Base-by-base conservation (phyloP, 345 rosid species). In the Anastatica hierochuntica region DNA sequence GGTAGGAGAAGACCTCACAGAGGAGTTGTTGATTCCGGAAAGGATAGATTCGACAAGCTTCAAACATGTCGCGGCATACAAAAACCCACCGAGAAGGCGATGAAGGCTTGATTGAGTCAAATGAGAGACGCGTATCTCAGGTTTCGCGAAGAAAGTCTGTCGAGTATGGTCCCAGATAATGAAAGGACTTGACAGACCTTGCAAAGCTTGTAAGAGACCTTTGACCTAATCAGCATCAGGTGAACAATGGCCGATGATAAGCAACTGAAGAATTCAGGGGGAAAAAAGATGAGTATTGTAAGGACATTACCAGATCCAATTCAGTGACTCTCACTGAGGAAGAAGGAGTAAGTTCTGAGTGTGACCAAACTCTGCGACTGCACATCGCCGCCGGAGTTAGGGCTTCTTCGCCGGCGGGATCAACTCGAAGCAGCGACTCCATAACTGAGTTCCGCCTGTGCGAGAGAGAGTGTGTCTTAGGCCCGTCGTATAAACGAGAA, bases 51-150 rank as follows among this genome's bases (percentile, higher is more conserved):
- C 82, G 1, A 90, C 92, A 15, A 87, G 79, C 64, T 76, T 73
- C 46, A 90, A 74, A 71, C 89, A 90, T 3, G 92, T 79, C 13
- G 98, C 95, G 8, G 89, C 76, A 35, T 77, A 76, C 30, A 74
- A 13, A 60, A 90, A 86, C 43, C 74, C 87, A 48, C 64, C 24
- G 58, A 90, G 75, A 57, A 90, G 61, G 30, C 34, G 66, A 61
- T 68, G 75, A 36, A 90, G 81, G 63, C 95, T 77, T 14, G 77
- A 38, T 40, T 52, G 76, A 24, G 98, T 87, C 66, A 90, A 77
- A 66, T 87, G 95, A 31, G 87, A 54, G 43, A 84, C 69, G 52
- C 76, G 77, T 29, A 87, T 67, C 66, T 85, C 90, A 30, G 44
- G 48, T 38, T 55, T 74, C 31, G 72, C 73, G 18, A 59, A 34